phyloP scores from a whole-genome alignment of 495 filamentous ascomycete species.

The Talaromyces ruber region DNA sequence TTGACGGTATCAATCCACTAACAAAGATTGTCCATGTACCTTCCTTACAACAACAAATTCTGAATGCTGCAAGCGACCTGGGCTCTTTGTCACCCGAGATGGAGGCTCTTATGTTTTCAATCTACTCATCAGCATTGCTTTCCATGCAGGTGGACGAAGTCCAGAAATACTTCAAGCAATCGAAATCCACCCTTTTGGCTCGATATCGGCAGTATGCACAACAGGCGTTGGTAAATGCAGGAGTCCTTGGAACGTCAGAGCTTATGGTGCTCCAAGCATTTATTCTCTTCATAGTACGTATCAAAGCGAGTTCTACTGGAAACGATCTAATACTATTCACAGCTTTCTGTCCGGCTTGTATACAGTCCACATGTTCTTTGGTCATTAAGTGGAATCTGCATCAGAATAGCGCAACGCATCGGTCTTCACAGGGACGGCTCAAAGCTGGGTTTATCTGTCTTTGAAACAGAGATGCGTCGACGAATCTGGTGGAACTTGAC shows the following conservation, averaged over 20 bases:
- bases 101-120: conserved; percentile 40
- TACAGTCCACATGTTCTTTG: conserved; percentile 33
- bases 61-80: conserved; percentile 28
- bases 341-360: conserved; percentile 22
- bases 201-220: conserved; percentile 35
- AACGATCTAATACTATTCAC: not conserved
- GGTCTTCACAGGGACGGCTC: conserved; percentile 37
- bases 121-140: conserved; percentile 36
- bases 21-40: conserved; percentile 65
- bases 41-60: conserved; percentile 37
- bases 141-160: conserved; percentile 31
- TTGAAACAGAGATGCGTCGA: conserved; percentile 38
- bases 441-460: conserved; percentile 23
- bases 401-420: conserved; percentile 34
- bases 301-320: not conserved
- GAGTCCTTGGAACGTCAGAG: conserved; percentile 34
- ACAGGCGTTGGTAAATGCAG: conserved; percentile 36
- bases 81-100: conserved; percentile 23
- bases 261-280: conserved; percentile 38
- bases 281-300: conserved; percentile 31
- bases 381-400: conserved; percentile 32
- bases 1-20: conserved; percentile 60
- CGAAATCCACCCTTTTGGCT: conserved; percentile 25
- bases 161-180: conserved; percentile 29
- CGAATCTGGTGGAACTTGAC: conserved; percentile 32